Evolutionary conservation across 2,329 filamentous ascomycete species (phyloP), one percentile per base, ranked within the genome.

Genomic region (Xylariaceae sp.): DNA sequence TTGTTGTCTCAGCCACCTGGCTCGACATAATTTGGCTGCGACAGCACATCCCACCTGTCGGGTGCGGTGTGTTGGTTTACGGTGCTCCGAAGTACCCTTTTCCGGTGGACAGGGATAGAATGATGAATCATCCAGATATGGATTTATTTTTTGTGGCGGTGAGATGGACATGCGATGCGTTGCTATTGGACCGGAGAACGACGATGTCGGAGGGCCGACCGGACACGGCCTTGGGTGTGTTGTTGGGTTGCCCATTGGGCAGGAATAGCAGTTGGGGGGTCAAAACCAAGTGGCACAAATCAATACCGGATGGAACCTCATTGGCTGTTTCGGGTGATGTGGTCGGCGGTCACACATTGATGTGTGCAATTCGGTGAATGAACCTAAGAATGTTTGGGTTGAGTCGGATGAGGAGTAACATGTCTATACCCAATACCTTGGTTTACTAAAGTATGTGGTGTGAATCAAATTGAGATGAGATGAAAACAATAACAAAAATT

Each of bases 201-300:
- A 53, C 49, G 44, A 50, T 55, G 46, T 60, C 46, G 49, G 53
- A 53, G 42, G 21, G 3, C 53, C 50, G 54, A 37, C 39, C 42
- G 53, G 55, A 55, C 49, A 50, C 29, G 40, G 42, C 49, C 46
- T 41, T 52, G 43, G 55, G 52, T 32, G 45, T 43, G 36, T 40
- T 24, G 33, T 9, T 39, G 27, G 24, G 42, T 21, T 42, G 50
- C 15, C 48, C 51, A 58, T 58, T 58, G 52, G 55, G 55, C 47
- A 55, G 55, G 43, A 55, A 58, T 52, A 37, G 43, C 1, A 26
- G 32, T 55, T 45, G 39, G 50, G 29, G 49, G 24, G 5, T 18
- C 9, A 45, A n/a, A 27, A 42, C 20, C 16, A 24, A 16, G 18
- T 35, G 21, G 6, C 33, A 18, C 23, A 39, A 21, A 18, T 21